These are phyloP conservation scores for Oryza brachyantha DNA, from an alignment of 176 grass and related monocot species.

Conservation along the genomic window DNA sequence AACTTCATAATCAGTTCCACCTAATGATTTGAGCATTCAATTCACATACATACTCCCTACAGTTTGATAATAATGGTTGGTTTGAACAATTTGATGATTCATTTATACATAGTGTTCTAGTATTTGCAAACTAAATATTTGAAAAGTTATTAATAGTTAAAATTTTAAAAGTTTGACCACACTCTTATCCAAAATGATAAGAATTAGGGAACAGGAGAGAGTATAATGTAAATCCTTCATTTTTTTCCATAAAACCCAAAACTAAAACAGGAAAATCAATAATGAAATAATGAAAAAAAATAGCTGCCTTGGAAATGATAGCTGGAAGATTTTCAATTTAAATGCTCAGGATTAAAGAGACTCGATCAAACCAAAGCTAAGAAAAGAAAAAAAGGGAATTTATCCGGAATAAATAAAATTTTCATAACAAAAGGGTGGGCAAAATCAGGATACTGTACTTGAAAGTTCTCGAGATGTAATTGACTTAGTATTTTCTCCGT, in stretches of 20 bases:
- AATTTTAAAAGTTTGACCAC: no score
- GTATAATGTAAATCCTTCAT: neutral
- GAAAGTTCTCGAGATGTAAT: slow-evolving; percentile 71
- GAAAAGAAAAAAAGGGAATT: neutral
- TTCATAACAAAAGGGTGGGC: neutral
- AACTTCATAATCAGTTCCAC: neutral
- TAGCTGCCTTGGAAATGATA: neutral
- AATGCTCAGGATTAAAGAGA: neutral
- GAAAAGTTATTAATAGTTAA: no score
- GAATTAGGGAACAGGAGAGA: no score
- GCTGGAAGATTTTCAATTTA: neutral
- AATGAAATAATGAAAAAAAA: neutral
- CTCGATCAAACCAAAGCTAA: neutral
- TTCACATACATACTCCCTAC: neutral
- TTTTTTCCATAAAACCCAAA: neutral
- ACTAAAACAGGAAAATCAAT: neutral
- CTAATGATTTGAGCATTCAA: neutral
- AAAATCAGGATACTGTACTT: slow-evolving; percentile 49
- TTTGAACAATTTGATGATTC: no score
- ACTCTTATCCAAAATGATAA: no score
- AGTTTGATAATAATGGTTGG: no score
- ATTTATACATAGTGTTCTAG: no score
- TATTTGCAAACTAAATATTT: no score
- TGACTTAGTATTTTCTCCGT: slow-evolving; percentile 68
- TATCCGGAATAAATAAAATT: neutral